Base-by-base conservation (phyloP, 2,329 filamentous ascomycete species). In the Coniochaeta pulveracea region DNA sequence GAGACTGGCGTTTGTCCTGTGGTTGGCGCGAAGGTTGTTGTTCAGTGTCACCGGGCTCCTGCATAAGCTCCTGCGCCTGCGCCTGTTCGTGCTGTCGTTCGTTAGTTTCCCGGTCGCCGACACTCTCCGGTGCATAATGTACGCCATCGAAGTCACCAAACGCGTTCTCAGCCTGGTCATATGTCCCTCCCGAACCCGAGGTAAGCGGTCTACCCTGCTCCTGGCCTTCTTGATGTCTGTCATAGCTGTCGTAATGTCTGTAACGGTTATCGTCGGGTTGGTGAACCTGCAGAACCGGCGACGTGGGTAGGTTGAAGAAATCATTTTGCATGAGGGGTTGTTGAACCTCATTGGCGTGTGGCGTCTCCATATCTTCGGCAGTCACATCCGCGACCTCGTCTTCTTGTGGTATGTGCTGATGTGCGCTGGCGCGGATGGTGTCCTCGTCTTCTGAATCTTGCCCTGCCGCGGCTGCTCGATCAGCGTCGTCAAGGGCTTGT, bases 61-160 rank as follows among this genome's bases (percentile, higher is more conserved):
- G 26, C 2, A 40, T 36, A 10, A 40, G 29, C 12, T 49, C 40
- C 2, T n/a, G n/a, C n/a, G n/a, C n/a, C n/a, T n/a, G n/a, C n/a
- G n/a, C n/a, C n/a, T n/a, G n/a, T n/a, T n/a, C n/a, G n/a, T n/a
- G 24, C 14, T 43, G 37, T 4, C 43, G 46, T 35, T 43, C 41
- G 6, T 40, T 31, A 4, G 40, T 40, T 14, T 38, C 38, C 1
- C 45, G 40, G 26, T 50, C 42, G 15, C 45, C 42, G 22, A 40
- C 36, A 2, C 39, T 43, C 6, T 75, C 66, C 4, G 77, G 70
- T 18, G 72, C 68, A 50, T 76, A 85, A 49, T 89, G 82, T 10
- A 80, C 78, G 23, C 84, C 84, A 50, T 91, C 84, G 48, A 91
- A 91, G 50, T 88, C 82, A 26, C 75, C 70, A 60, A 89, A 91